A percentile compares a stretch with the other conserved stretches of the same genome.
These are phyloP conservation scores for Chrysosporium queenslandicum DNA, from an alignment of 2,329 filamentous ascomycete genomes.

Conservation along the genomic window DNA sequence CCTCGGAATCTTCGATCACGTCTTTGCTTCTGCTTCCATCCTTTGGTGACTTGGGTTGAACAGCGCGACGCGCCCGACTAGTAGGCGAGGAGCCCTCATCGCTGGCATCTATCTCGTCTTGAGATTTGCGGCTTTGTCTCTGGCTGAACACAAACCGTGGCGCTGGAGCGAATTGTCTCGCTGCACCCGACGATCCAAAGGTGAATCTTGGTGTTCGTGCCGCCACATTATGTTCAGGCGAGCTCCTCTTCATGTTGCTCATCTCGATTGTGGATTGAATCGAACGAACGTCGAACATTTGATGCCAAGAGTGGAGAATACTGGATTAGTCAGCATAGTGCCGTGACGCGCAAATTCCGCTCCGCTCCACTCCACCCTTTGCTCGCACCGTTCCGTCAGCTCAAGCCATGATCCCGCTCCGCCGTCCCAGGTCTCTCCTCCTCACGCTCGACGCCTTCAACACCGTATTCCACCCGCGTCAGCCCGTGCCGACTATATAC, in stretches of 20 bases:
- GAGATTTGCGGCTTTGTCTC: neutral
- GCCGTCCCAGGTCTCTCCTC: conserved; percentile 22
- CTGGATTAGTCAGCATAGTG: neutral
- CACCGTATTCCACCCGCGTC: conserved; percentile 36
- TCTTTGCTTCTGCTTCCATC: conserved; percentile 1
- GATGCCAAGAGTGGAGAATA: neutral
- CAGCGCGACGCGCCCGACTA: neutral
- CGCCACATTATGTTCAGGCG: neutral
- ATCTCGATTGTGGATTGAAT: too few relatives aligned
- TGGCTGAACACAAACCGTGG: conserved; percentile 17
- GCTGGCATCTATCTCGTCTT: conserved; percentile 10
- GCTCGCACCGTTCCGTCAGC: neutral
- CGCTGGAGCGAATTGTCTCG: conserved; percentile 16
- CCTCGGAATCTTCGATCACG: conserved; percentile 14
- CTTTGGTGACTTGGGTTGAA: neutral
- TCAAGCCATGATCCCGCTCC: neutral
- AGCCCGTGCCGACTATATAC: conserved; percentile 34
- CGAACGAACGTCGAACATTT: too few relatives aligned
- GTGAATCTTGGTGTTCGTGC: conserved; percentile 14
- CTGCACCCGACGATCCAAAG: conserved; percentile 14
- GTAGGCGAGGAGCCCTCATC: conserved; percentile 7
- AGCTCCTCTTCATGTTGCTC: too few relatives aligned
- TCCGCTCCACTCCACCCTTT: conserved; percentile 3
- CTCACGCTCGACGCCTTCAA: conserved; percentile 40
- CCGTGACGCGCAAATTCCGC: neutral